A percentile compares a stretch with the other conserved stretches of the same genome.
Conservation (phyloP, 2,329 filamentous ascomycete species). For the Cadophora luteo-olivacea region DNA sequence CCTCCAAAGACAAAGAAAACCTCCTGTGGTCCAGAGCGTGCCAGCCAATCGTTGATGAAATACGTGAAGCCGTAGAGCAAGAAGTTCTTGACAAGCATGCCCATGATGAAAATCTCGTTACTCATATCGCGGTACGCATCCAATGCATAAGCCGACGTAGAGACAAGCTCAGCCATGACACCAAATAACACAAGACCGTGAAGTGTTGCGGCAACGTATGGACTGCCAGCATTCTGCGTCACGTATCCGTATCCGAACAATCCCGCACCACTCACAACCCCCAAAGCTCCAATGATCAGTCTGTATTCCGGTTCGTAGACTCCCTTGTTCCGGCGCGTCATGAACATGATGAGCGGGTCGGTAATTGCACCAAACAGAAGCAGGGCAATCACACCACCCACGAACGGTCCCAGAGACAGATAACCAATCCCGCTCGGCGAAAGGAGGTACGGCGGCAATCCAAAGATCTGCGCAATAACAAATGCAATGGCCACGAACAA, state of each 20-base stretch:
- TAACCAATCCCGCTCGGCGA: slow-evolving; percentile 51
- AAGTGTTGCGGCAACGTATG: slow-evolving; percentile 45
- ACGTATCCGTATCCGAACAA: slow-evolving; percentile 50
- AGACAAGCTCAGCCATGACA: slow-evolving; percentile 43
- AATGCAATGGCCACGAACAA: slow-evolving; percentile 52
- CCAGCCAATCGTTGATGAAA: slow-evolving; percentile 39
- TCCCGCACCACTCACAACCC: slow-evolving; percentile 44
- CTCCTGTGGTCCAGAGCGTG: slow-evolving; percentile 36
- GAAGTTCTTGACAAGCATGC: slow-evolving; percentile 50
- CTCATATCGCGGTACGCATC: slow-evolving; percentile 49
- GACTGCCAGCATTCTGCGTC: slow-evolving; percentile 33
- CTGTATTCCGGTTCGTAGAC: slow-evolving; percentile 48
- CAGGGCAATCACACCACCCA: slow-evolving; percentile 48
- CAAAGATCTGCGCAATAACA: slow-evolving; percentile 55
- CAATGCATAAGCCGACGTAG: slow-evolving; percentile 49
- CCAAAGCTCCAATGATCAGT: slow-evolving; percentile 41
- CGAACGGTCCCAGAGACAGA: slow-evolving; percentile 49
- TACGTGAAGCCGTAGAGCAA: slow-evolving; percentile 44
- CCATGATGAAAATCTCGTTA: slow-evolving; percentile 49
- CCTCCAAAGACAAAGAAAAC: slow-evolving; percentile 35
- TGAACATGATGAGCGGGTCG: slow-evolving; percentile 49
- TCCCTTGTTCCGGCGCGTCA: slow-evolving; percentile 56
- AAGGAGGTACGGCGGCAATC: slow-evolving; percentile 53
- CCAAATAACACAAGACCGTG: slow-evolving; percentile 48
- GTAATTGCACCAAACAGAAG: slow-evolving; percentile 44